These are phyloP conservation scores for Nannochloropsis gaditana DNA, from an alignment of 108 stramenopile species.

Conservation along the genomic window DNA sequence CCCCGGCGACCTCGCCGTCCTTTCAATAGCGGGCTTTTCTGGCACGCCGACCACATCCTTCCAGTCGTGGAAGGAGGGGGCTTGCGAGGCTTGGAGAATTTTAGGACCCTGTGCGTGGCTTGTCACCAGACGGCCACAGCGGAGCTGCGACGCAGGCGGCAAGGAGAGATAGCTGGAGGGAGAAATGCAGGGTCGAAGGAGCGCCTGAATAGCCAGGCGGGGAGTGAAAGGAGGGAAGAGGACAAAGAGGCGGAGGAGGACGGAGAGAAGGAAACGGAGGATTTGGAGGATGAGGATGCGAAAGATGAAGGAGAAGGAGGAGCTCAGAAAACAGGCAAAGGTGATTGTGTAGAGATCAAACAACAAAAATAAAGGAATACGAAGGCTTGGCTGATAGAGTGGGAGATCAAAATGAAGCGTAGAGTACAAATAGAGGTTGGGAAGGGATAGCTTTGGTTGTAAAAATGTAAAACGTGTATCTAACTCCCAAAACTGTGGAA, in stretches of 20 bases:
- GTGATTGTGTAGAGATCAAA: neutral
- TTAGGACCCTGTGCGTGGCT: constrained; percentile 35
- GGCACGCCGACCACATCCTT: constrained; percentile 43
- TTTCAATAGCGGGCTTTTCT: constrained; percentile 24
- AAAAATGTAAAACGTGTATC: too few relatives aligned
- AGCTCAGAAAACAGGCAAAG: neutral
- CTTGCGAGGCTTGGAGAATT: constrained; percentile 36
- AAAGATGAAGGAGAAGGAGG: neutral
- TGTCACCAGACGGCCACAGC: constrained; percentile 30
- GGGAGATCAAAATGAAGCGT: neutral
- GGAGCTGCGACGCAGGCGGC: constrained; percentile 25
- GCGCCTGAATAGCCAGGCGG: neutral
- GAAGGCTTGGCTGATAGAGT: neutral
- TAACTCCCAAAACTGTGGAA: too few relatives aligned
- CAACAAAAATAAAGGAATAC: neutral
- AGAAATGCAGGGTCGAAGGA: neutral
- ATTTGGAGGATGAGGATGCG: neutral
- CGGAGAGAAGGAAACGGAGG: neutral
- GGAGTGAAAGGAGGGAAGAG: constrained; percentile 3
- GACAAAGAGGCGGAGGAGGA: neutral
- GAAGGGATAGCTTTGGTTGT: too few relatives aligned
- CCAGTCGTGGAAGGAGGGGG: constrained; percentile 43
- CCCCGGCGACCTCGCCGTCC: neutral
- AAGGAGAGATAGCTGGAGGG: neutral
- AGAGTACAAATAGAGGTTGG: neutral